Base-by-base conservation (phyloP, 2,329 filamentous ascomycete species). In the Penicillium fuscoglaucum region DNA sequence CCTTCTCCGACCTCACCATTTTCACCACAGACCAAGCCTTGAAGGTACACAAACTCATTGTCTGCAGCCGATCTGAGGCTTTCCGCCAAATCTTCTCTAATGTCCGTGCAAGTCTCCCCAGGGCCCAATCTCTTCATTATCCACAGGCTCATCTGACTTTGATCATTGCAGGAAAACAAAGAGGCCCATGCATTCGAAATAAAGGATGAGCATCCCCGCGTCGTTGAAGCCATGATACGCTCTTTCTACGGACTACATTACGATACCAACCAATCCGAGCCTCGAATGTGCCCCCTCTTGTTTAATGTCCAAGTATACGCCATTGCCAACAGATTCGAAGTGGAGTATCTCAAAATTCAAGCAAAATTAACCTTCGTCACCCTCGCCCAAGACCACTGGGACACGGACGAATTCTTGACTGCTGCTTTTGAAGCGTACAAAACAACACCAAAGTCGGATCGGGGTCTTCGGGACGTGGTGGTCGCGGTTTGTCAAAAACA, bases 381-480 rank as follows among this genome's bases (percentile, higher is more conserved):
- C 1, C 17, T 44, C 33, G 15, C 45, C 5, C 33, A 39, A 28
- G 24, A 43, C 15, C 6, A 28, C 31, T 59, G 46, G 52, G 9
- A n/a, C n/a, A 43, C 41, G 4, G 15, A 35, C 1, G n/a, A 51
- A 12, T 59, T 56, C 41, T 13, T 45, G 29, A 29, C 21, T n/a
- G 39, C 45, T 8, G 44, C 39, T 24, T 43, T n/a, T n/a, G 45
- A 56, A n/a, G 57, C 26, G 43, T 59, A 51, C 33, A 49, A 13
- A 19, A 45, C 33, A 6, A 56, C 52, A 8, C n/a, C 33, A 17
- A n/a, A 39, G 15, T 26, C 15, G 3, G 57, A 58, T 29, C 57
- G 57, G 10, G 57, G 45, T 13, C 40, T 59, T 10, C 49, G 59
- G 45, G 59, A 59, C 31, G 19, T 52, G 13, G 52, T 56, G 10